Conservation (phyloP, 805 yeast species). For the Kockiozyma suomiensis region DNA sequence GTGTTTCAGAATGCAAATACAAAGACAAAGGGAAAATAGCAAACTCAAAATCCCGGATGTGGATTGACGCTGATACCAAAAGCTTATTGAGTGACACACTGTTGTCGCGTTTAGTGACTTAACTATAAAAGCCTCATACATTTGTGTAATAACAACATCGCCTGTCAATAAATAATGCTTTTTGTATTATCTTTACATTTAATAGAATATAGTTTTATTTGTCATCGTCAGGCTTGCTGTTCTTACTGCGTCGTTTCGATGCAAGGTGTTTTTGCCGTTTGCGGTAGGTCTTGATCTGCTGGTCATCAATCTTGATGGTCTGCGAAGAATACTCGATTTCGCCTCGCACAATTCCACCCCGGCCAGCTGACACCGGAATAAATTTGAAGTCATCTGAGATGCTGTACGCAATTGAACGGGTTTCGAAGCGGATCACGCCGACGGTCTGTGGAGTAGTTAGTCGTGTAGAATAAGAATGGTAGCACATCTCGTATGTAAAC, state of each 20-base stretch:
- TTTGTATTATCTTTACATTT: too few relatives aligned
- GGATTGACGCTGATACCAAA: not conserved
- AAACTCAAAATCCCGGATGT: not conserved
- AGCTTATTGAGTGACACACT: not conserved
- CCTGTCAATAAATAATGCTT: too few relatives aligned
- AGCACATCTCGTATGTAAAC: too few relatives aligned
- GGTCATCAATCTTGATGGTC: conserved; percentile 19
- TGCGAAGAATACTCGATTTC: conserved; percentile 15
- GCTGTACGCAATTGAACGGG: conserved; percentile 24
- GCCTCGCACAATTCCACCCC: conserved; percentile 18
- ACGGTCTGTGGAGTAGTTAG: conserved; percentile 10
- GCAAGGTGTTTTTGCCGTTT: conserved; percentile 16
- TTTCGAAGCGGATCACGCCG: conserved; percentile 17
- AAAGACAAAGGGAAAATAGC: too few relatives aligned
- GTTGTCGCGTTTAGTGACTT: too few relatives aligned
- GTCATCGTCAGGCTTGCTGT: not conserved
- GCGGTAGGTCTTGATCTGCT: conserved; percentile 16
- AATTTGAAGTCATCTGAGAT: conserved; percentile 23
- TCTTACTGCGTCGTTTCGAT: not conserved
- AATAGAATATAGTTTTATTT: too few relatives aligned
- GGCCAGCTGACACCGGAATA: conserved; percentile 5
- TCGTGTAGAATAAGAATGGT: too few relatives aligned
- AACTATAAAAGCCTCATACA: too few relatives aligned
- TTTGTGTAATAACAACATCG: too few relatives aligned
- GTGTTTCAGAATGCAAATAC: too few relatives aligned